These are phyloP conservation scores for Vigna unguiculata DNA, from an alignment of 306 rosid genomes.

Conservation along the genomic window DNA sequence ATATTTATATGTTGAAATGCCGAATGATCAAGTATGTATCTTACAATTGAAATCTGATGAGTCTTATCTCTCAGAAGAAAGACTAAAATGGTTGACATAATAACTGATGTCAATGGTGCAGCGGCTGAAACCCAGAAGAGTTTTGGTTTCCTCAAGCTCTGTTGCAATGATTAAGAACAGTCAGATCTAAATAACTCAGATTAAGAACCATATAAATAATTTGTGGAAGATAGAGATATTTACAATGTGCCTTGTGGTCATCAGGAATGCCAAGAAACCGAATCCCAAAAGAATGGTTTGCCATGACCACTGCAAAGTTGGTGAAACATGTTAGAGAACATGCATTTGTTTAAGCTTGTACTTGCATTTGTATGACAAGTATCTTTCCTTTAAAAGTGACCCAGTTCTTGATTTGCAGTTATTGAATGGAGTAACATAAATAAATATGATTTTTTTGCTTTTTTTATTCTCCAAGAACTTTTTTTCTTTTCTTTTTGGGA, in stretches of 20 bases:
- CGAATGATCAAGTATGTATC: conserved; percentile 30
- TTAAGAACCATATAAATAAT: background rate
- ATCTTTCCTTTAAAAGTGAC: conserved; percentile 32
- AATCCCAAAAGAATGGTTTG: conserved; percentile 80
- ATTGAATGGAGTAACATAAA: background rate
- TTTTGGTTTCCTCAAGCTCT: conserved; percentile 85
- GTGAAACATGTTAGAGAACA: conserved; percentile 37
- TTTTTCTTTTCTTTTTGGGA: conserved; percentile 18
- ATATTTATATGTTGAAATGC: background rate
- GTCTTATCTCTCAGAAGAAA: conserved; percentile 62
- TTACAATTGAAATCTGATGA: conserved; percentile 69
- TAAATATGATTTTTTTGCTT: too few species aligned
- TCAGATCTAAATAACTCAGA: background rate
- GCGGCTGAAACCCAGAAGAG: conserved; percentile 95
- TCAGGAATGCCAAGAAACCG: conserved; percentile 69
- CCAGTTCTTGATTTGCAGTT: background rate
- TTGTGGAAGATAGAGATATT: conserved; percentile 44
- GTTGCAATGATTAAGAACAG: conserved; percentile 42
- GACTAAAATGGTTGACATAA: conserved; percentile 81
- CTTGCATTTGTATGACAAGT: background rate
- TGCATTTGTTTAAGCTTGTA: background rate
- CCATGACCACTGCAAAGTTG: conserved; percentile 91
- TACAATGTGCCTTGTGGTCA: conserved; percentile 82
- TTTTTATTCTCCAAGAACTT: conserved; percentile 10
- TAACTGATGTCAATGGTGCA: conserved; percentile 90